phyloP scores from a whole-genome alignment of 1,284 basidiomycete species.

The Marasmius sp. region DNA sequence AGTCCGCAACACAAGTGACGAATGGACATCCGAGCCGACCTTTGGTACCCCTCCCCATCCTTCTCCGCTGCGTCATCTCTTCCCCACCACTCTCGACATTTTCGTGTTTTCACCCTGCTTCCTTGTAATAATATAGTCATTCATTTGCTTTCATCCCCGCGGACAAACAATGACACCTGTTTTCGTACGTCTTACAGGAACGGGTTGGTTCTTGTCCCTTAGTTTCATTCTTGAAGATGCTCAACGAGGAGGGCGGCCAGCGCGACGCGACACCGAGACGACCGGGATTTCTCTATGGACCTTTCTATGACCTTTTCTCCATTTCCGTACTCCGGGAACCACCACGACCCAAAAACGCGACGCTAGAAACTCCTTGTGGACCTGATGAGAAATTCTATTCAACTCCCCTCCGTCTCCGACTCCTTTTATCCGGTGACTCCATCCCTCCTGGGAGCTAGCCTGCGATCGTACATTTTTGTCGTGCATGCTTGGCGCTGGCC shows the following conservation, averaged over 20 bases:
- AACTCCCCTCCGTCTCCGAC: too few species aligned
- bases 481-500: too few species aligned
- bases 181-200: neutral
- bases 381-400: too few species aligned
- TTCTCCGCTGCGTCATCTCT: too few species aligned
- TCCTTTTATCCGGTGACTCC: too few species aligned
- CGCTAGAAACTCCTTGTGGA: too few species aligned
- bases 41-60: neutral
- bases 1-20: too few species aligned
- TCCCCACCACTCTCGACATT: neutral
- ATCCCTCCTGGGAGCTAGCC: too few species aligned
- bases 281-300: neutral
- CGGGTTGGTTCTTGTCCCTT: neutral
- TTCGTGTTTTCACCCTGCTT: neutral
- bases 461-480: too few species aligned
- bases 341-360: neutral
- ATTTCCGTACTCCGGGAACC: neutral
- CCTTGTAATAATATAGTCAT: neutral
- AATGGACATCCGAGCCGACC: neutral
- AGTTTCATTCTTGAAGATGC: neutral
- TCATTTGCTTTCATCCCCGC: neutral
- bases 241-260: neutral
- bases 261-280: neutral
- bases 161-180: neutral
- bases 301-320: neutral